Percentiles rank a stretch among this genome's conserved stretches.
These are phyloP conservation scores for Wickerhamiella occidentalis DNA, from an alignment of 805 yeast species.

Conservation along the genomic window DNA sequence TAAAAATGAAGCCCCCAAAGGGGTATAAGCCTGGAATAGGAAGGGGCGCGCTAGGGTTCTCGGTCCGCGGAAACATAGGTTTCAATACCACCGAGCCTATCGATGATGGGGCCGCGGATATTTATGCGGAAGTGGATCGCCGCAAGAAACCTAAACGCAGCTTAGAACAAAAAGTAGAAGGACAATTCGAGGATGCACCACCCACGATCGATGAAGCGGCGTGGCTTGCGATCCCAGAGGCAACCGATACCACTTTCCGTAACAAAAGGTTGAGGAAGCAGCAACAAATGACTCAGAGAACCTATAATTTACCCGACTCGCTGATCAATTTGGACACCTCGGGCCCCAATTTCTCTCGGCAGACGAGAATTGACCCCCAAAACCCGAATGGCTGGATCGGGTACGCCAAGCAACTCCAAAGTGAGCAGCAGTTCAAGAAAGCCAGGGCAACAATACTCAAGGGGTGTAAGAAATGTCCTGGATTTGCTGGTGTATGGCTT, in stretches of 20 bases:
- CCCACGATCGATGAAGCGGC: conserved; percentile 28
- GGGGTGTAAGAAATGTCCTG: conserved; percentile 61
- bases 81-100: conserved; percentile 33
- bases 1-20: conserved; percentile 76
- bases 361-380: conserved; percentile 58
- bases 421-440: conserved; percentile 38
- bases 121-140: conserved; percentile 58
- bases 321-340: conserved; percentile 24
- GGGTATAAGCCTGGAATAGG: conserved; percentile 90
- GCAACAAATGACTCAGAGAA: conserved; percentile 50
- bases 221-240: conserved; percentile 80
- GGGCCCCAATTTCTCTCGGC: conserved; percentile 31
- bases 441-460: conserved; percentile 57
- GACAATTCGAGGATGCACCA: conserved; percentile 8
- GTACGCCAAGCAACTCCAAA: conserved; percentile 65
- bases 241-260: conserved; percentile 69
- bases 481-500: conserved; percentile 67
- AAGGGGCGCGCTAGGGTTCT: conserved; percentile 89
- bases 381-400: conserved; percentile 79
- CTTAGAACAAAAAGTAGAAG: conserved; percentile 11
- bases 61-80: conserved; percentile 70
- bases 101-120: conserved; percentile 65
- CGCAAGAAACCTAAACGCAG: conserved; percentile 25
- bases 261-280: conserved; percentile 61
- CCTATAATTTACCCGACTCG: conserved; percentile 74